Conservation (phyloP, 495 filamentous ascomycete species). For the Cudoniella acicularis region DNA sequence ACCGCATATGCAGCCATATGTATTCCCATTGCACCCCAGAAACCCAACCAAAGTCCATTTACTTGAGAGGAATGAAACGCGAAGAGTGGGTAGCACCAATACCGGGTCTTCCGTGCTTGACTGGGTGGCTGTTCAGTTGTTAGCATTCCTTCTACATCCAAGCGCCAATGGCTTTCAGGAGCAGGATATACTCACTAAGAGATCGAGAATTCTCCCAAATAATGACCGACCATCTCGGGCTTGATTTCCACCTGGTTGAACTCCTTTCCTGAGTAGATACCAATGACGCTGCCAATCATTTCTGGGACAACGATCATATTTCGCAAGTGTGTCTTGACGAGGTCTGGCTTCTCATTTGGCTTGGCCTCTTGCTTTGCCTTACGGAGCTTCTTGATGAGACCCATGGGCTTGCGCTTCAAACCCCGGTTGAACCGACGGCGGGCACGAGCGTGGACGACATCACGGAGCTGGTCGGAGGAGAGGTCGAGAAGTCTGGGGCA, state of each 20-base stretch:
- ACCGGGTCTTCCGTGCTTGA: conserved; percentile 99
- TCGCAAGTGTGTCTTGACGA: conserved; percentile 98
- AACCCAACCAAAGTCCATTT: conserved; percentile 40
- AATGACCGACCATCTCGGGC: conserved; percentile 99
- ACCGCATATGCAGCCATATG: conserved; percentile 7
- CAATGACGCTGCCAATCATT: conserved; percentile 98
- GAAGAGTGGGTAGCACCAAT: conserved; percentile 99
- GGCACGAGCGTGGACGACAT: conserved; percentile 97
- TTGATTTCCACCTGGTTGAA: conserved; percentile 99
- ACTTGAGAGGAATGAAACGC: conserved; percentile 99
- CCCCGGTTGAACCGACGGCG: conserved; percentile 99
- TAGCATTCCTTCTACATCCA: conserved; percentile 27
- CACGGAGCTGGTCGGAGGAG: conserved; percentile 95
- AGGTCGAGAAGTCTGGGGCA: conserved; percentile 85
- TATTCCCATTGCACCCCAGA: conserved; percentile 13
- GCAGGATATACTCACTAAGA: conserved; percentile 74
- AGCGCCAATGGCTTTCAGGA: not conserved
- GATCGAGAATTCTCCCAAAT: conserved; percentile 98
- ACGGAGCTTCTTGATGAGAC: conserved; percentile 99
- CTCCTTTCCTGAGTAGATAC: conserved; percentile 99
- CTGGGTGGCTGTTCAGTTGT: conserved; percentile 74
- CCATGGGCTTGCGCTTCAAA: conserved; percentile 99
- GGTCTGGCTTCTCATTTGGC: conserved; percentile 98
- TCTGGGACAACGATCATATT: conserved; percentile 99
- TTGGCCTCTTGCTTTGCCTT: conserved; percentile 99